phyloP scores from a whole-genome alignment of 1,284 basidiomycete genomes.

The Apiotrichum gracile region DNA sequence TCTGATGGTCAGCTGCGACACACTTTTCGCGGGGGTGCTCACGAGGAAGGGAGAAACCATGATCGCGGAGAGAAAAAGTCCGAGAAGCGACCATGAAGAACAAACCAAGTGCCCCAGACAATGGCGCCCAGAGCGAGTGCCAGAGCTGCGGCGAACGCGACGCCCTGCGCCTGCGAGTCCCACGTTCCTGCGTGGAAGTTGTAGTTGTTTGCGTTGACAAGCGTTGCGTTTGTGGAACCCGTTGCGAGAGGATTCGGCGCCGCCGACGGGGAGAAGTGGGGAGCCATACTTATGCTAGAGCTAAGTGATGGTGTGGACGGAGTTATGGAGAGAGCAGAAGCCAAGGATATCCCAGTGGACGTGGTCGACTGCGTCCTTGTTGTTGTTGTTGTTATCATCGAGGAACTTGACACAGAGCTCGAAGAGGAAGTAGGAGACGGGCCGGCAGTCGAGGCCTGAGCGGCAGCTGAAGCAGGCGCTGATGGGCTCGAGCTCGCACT shows the following conservation, averaged over 20 bases:
- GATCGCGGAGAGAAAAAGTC: constrained; percentile 25
- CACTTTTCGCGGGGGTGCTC: neutral
- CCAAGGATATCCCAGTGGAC: neutral
- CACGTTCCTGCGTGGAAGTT: constrained; percentile 33
- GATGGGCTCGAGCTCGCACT: neutral
- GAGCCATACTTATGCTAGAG: no score
- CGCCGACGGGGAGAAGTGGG: neutral
- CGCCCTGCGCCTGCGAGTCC: constrained; percentile 37
- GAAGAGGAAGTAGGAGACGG: neutral
- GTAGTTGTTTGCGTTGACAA: no score
- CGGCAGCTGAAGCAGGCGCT: neutral
- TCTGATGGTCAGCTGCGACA: constrained; percentile 42
- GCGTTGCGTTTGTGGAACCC: neutral
- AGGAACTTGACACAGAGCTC: neutral
- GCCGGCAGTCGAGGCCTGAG: neutral
- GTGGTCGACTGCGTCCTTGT: neutral
- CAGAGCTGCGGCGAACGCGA: constrained; percentile 16
- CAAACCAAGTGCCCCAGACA: constrained; percentile 31
- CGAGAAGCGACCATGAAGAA: constrained; percentile 17
- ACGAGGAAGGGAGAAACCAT: constrained; percentile 31
- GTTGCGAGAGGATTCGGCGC: neutral
- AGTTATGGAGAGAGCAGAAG: neutral
- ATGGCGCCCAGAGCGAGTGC: constrained; percentile 22
- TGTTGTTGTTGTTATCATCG: neutral
- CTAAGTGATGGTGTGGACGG: no score